Conservation (phyloP, 2,329 filamentous ascomycete species). For the Pseudogymnoascus sp. region DNA sequence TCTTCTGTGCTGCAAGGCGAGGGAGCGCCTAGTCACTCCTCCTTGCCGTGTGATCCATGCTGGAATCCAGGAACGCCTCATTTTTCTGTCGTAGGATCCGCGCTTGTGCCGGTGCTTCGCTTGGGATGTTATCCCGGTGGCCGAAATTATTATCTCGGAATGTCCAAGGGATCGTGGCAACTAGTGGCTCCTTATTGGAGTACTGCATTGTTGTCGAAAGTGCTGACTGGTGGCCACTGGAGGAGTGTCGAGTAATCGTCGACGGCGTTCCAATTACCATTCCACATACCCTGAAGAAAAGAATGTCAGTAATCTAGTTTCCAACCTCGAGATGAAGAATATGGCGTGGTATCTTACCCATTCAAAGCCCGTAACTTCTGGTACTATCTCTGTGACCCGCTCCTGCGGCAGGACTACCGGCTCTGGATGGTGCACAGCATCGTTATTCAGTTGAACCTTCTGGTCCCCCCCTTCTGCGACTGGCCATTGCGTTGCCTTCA, state of each 20-base stretch:
- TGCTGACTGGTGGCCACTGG: not conserved
- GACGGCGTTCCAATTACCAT: constrained; percentile 1
- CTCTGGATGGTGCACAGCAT: not conserved
- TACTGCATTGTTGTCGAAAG: not conserved
- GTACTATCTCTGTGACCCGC: not conserved
- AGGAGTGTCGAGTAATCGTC: constrained; percentile 1
- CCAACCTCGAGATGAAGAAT: not conserved
- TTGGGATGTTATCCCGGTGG: not conserved
- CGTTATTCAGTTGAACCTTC: not conserved
- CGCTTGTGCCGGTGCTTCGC: not conserved
- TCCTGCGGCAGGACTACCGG: not conserved
- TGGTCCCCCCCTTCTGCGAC: not conserved
- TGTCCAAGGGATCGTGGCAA: not conserved
- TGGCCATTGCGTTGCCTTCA: constrained; percentile 5
- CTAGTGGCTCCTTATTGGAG: not conserved
- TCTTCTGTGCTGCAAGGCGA: not conserved
- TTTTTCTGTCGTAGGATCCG: not conserved
- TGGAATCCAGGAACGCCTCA: not conserved
- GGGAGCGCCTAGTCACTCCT: not conserved
- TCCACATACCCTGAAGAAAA: not conserved
- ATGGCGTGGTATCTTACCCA: not conserved
- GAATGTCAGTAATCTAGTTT: not conserved
- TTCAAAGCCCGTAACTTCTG: constrained; percentile 6
- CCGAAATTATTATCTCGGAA: not conserved
- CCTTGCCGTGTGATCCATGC: not conserved